Base-by-base conservation (phyloP, 345 rosid species). In the Ailanthus altissimus region DNA sequence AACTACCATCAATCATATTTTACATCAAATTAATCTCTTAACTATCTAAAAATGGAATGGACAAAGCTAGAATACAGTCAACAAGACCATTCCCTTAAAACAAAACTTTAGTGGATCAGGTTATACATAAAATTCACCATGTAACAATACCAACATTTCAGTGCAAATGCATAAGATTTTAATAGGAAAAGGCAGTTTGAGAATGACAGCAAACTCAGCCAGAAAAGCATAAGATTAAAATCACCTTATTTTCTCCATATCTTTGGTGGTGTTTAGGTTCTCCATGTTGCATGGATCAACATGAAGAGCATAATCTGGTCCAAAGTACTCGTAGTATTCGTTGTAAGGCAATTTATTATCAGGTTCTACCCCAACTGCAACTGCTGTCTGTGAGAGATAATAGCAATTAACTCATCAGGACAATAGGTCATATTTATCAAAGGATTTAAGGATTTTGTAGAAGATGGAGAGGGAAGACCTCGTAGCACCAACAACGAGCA, bases 401-500 rank as follows among this genome's bases (percentile, higher is more conserved):
- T 65, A 82, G 62, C 83, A 70, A 49, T 64, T 57, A 32, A 43
- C 21, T 28, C 23, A 3, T 76, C 73, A 8, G 73, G 40, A 63
- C 53, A 67, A 81, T 23, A 53, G 42, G 69, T 54, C 46, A n/a
- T 14, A 18, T 46, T 26, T 15, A 21, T 0, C 50, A 40, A 4
- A 21, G 40, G 8, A 20, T 9, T 65, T 16, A 26, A 21, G 72
- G 7, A 40, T 65, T 51, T 7, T 15, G 42, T 25, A 53, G 65
- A 23, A 73, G 67, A 67, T 79, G 59, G 53, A 59, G 74, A 43
- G 8, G 45, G 80, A 74, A 82, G 74, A 93, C 99, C 98, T 96
- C 98, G 45, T 93, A 96, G 85, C 97, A 92, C 98, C 99, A 96
- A 82, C 99, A 96, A 63, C 98, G 98, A 42, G 99, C 97, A 66